phyloP scores from a whole-genome alignment of 306 rosid genomes.

The Sechiopsis laciniata region DNA sequence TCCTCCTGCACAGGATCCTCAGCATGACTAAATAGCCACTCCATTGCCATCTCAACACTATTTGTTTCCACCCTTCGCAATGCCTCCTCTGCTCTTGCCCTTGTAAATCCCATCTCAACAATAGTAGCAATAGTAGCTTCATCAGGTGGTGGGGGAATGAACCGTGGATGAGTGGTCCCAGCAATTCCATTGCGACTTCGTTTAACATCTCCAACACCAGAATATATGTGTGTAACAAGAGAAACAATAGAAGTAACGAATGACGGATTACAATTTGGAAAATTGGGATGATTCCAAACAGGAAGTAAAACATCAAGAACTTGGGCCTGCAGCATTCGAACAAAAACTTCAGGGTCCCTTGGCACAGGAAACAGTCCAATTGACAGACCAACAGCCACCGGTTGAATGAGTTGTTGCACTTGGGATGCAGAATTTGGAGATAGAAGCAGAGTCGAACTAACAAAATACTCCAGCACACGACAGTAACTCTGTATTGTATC shows the following conservation, averaged over 20 bases:
- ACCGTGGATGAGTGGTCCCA: constrained; percentile 64
- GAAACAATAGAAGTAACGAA: constrained; percentile 83
- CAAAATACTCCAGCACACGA: constrained; percentile 84
- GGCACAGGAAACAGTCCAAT: constrained; percentile 97
- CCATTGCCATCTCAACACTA: constrained; percentile 99
- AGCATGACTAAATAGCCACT: constrained; percentile 88
- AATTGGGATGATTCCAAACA: constrained; percentile 85
- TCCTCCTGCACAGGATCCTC: constrained; percentile 99
- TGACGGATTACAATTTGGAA: constrained; percentile 64
- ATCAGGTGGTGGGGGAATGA: constrained; percentile 85
- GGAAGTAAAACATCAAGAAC: constrained; percentile 87
- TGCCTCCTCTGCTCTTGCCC: constrained; percentile 99
- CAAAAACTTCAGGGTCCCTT: constrained; percentile 93
- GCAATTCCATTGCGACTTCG: constrained; percentile 59
- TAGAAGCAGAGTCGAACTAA: constrained; percentile 78
- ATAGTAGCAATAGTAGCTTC: constrained; percentile 84
- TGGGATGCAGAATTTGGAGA: constrained; percentile 85
- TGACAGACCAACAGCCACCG: constrained; percentile 91
- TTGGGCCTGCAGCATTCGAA: constrained; percentile 92
- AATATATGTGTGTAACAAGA: constrained; percentile 75
- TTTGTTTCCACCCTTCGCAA: constrained; percentile 88
- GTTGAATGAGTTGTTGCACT: constrained; percentile 86
- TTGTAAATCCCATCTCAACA: constrained; percentile 94
- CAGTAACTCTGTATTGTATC: constrained; percentile 86
- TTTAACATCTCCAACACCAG: constrained; percentile 96